These are phyloP conservation scores for Ustilaginoidea virens DNA, from an alignment of 2,329 filamentous ascomycete genomes.

Conservation along the genomic window DNA sequence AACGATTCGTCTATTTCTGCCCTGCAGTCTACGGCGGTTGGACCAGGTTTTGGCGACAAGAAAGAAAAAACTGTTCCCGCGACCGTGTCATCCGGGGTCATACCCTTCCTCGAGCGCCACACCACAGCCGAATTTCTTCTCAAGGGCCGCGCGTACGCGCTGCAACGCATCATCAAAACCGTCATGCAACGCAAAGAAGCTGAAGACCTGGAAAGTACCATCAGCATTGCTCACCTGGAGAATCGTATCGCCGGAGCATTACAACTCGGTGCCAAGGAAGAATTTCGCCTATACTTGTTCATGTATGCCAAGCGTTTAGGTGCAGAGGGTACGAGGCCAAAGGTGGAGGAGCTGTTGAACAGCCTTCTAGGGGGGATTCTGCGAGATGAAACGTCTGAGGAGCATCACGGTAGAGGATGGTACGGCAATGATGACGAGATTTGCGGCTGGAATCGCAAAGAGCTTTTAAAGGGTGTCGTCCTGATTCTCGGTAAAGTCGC, in stretches of 20 bases:
- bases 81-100: slow-evolving; percentile 73
- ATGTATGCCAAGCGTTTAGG: slow-evolving; percentile 97
- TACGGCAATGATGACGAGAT: slow-evolving; percentile 53
- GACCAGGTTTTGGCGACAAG: slow-evolving; percentile 33
- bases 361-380: slow-evolving; percentile 60
- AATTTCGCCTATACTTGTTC: slow-evolving; percentile 87
- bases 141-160: slow-evolving; percentile 78
- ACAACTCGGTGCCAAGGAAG: slow-evolving; percentile 71
- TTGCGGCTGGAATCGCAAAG: slow-evolving; percentile 81
- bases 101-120: slow-evolving; percentile 83
- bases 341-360: slow-evolving; percentile 85
- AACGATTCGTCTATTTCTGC: slow-evolving; percentile 81
- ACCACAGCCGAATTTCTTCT: slow-evolving; percentile 87
- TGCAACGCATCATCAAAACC: slow-evolving; percentile 83
- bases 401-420: slow-evolving; percentile 40
- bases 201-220: slow-evolving; percentile 77
- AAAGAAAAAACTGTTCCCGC: slow-evolving; percentile 30
- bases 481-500: slow-evolving; percentile 85
- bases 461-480: slow-evolving; percentile 79
- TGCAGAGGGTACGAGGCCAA: slow-evolving; percentile 70
- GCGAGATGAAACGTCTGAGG: slow-evolving; percentile 37
- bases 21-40: slow-evolving; percentile 55
- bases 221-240: slow-evolving; percentile 89
- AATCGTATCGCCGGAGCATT: slow-evolving; percentile 84
- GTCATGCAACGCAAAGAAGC: slow-evolving; percentile 80